phyloP scores from a whole-genome alignment of 2,329 filamentous ascomycete species.

The Curvularia hawaiiensis region DNA sequence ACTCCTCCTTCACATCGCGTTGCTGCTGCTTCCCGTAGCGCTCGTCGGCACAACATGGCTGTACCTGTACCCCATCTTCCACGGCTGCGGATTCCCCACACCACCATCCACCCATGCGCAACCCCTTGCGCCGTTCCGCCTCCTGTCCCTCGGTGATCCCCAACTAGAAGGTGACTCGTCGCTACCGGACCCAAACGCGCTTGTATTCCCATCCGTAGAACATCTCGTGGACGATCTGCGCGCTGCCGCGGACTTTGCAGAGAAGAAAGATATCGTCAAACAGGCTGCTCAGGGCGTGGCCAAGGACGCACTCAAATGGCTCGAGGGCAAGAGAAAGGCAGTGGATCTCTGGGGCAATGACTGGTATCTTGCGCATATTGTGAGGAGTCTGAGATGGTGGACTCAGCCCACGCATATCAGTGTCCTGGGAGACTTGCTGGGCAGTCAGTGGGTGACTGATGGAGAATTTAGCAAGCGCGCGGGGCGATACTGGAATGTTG shows the following conservation, averaged over 20 bases:
- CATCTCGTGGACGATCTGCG: slow-evolving; percentile 33
- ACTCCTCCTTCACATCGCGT: slow-evolving; percentile 53
- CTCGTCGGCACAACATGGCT: slow-evolving; percentile 75
- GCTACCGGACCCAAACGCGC: slow-evolving; percentile 59
- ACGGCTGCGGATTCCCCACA: slow-evolving; percentile 75
- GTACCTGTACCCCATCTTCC: slow-evolving; percentile 85
- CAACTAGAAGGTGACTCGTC: slow-evolving; percentile 93
- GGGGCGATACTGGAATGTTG: slow-evolving; percentile 77
- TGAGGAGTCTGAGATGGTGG: slow-evolving; percentile 83
- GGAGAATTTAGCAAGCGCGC: slow-evolving; percentile 79
- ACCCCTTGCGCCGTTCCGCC: slow-evolving; percentile 74
- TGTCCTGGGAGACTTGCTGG: slow-evolving; percentile 88
- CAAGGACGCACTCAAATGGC: slow-evolving; percentile 69
- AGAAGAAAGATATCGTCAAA: slow-evolving; percentile 15
- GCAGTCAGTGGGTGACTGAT: slow-evolving; percentile 92
- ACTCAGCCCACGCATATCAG: slow-evolving; percentile 82
- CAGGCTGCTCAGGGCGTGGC: slow-evolving; percentile 27
- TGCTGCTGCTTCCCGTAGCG: slow-evolving; percentile 67
- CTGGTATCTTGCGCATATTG: slow-evolving; percentile 91
- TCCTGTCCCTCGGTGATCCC: slow-evolving; percentile 87
- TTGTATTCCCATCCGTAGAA: slow-evolving; percentile 50
- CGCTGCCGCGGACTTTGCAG: slow-evolving; percentile 21
- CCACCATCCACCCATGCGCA: slow-evolving; percentile 17
- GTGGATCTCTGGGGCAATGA: slow-evolving; percentile 94
- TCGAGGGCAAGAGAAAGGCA: slow-evolving; percentile 74